Evolutionary conservation across 495 filamentous ascomycete species (phyloP).

Genomic region (Penicillium lividum): DNA sequence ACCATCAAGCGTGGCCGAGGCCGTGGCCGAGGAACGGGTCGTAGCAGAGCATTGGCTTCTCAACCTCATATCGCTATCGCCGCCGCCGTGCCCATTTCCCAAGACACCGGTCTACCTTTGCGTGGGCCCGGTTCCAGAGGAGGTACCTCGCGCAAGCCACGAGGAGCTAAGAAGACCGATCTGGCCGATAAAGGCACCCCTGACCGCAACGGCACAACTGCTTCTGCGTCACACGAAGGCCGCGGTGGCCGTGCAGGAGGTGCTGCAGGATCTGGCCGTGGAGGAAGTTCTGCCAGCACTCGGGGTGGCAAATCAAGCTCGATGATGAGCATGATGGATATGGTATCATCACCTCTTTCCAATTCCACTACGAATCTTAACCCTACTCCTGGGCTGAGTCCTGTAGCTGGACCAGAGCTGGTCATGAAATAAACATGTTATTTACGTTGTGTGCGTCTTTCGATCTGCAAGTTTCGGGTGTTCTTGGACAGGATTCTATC

Average conservation of each 20-base stretch:
- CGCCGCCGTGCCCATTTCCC: slow-evolving; percentile 44
- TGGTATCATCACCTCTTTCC: slow-evolving; percentile 24
- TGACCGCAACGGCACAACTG: slow-evolving; percentile 18
- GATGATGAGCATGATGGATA: slow-evolving; percentile 29
- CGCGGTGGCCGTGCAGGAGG: slow-evolving; percentile 37
- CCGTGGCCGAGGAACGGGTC: slow-evolving; percentile 62
- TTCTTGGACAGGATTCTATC: neutral
- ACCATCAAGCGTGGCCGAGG: slow-evolving; percentile 76
- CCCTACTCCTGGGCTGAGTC: slow-evolving; percentile 27
- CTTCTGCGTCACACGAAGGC: slow-evolving; percentile 28
- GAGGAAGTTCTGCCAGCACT: slow-evolving; percentile 31
- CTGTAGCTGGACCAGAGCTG: slow-evolving; percentile 33
- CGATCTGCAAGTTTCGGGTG: neutral
- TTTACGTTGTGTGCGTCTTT: neutral
- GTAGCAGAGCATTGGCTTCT: slow-evolving; percentile 41
- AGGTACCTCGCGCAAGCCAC: slow-evolving; percentile 76
- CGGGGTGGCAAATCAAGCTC: slow-evolving; percentile 32
- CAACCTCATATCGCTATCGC: slow-evolving; percentile 42
- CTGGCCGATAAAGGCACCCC: slow-evolving; percentile 65
- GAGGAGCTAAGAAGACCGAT: slow-evolving; percentile 74
- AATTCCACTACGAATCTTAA: slow-evolving; percentile 29
- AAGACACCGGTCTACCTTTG: slow-evolving; percentile 52
- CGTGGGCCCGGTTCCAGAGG: slow-evolving; percentile 78
- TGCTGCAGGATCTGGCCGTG: slow-evolving; percentile 29
- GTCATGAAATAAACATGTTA: slow-evolving; percentile 11